Evolutionary conservation across 2,329 filamentous ascomycete genomes (phyloP).

Genomic region (Chaetomiaceae sp.): DNA sequence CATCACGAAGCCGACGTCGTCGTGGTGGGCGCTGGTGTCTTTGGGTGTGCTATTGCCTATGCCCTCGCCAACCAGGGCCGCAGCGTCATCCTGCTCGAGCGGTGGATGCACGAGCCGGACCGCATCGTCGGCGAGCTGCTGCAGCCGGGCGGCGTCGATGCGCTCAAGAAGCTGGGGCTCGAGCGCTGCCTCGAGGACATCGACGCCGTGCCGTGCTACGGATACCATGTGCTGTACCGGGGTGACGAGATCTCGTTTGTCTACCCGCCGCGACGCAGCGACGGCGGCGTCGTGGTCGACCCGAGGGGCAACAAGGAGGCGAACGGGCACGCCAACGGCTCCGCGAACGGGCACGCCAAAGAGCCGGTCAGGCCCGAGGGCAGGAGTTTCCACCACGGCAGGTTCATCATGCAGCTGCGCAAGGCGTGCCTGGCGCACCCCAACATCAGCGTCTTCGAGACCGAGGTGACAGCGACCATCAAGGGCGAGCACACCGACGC

Average conservation of each 20-base stretch:
- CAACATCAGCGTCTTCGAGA: constrained; percentile 89
- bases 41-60: constrained; percentile 81
- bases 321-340: constrained; percentile 18
- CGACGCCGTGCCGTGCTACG: constrained; percentile 75
- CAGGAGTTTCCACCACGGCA: constrained; percentile 85
- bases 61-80: constrained; percentile 84
- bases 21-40: constrained; percentile 84
- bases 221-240: constrained; percentile 85
- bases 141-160: constrained; percentile 83
- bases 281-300: constrained; percentile 34
- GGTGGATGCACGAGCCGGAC: constrained; percentile 85
- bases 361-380: constrained; percentile 55
- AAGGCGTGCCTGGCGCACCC: constrained; percentile 66
- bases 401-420: constrained; percentile 81
- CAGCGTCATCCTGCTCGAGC: constrained; percentile 84
- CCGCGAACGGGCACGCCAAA: constrained; percentile 8
- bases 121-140: constrained; percentile 93
- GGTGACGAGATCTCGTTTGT: constrained; percentile 67
- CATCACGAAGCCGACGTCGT: constrained; percentile 75
- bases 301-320: constrained; percentile 6
- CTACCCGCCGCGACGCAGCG: constrained; percentile 63
- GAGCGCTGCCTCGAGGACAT: constrained; percentile 80
- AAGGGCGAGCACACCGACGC: constrained; percentile 63
- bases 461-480: constrained; percentile 73
- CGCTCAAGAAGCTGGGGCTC: constrained; percentile 75